Evolutionary conservation across 441 rosid genomes (phyloP), one percentile per base, ranked within the genome.

Genomic region (Aleurites moluccanus): DNA sequence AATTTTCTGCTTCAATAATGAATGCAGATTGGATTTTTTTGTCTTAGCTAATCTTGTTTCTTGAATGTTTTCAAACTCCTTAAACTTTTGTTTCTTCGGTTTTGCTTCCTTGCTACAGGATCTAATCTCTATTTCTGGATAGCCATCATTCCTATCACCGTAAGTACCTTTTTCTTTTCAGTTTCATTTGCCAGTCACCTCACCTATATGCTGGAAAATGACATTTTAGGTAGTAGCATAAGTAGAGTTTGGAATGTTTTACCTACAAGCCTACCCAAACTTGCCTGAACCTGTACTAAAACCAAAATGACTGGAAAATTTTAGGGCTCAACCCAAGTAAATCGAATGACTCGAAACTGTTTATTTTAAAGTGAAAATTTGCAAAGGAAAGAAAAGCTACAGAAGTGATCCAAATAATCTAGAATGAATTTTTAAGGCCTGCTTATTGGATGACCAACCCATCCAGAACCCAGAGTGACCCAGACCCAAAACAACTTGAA

Each of bases 121-220:
- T 94, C 96, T 64, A 92, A 94, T 83, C 98, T 94, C 30, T 94
- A 94, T 83, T 94, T 94, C 83, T 94, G 98, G 98, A 90, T 94
- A 81, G 96, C 98, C 47, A 86, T 89, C 82, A 89, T 94, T 80
- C 98, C 98, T 57, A 73, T 89, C 69, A 83, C 90, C 6, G 97
- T 94, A 80, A 89, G 96, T 85, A 21, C 7, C 60, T 50, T 40
- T 23, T 49, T 61, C 50, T 72, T 42, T 35, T 70, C 33, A 28
- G 65, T 80, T 55, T 64, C 60, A 61, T 65, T 56, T 20, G 23
- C 52, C 42, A 16, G 25, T 61, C 73, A 68, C n/a, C n/a, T n/a
- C n/a, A n/a, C 52, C 66, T 33, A 4, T 45, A 33, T 44, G 21
- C 44, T 61, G 55, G 66, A 66, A 76, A 62, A 56, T 21, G 16